phyloP scores from a whole-genome alignment of 2,329 filamentous ascomycete species.

The Alternaria rosae region DNA sequence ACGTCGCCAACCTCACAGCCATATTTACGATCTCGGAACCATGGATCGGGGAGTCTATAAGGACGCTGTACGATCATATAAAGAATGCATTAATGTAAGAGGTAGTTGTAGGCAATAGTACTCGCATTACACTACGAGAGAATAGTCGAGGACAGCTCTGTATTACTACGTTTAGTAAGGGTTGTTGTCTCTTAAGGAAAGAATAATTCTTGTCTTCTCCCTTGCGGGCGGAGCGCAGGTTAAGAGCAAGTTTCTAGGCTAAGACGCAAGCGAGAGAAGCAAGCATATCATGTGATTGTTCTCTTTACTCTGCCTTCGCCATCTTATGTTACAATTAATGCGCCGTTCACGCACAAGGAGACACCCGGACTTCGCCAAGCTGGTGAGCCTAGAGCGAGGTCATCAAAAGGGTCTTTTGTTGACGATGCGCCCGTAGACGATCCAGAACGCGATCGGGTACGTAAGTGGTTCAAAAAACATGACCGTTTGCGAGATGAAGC shows the following conservation, averaged over 20 bases:
- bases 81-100: not conserved
- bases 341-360: not conserved
- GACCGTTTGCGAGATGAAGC: too few relatives aligned
- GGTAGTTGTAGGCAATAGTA: not conserved
- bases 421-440: not conserved
- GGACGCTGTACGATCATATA: too few relatives aligned
- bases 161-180: not conserved
- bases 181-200: too few relatives aligned
- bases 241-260: too few relatives aligned
- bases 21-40: fast-evolving
- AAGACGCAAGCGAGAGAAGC: too few relatives aligned
- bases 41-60: not conserved
- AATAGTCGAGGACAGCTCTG: not conserved
- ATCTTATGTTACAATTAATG: too few relatives aligned
- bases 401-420: not conserved
- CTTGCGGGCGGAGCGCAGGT: too few relatives aligned
- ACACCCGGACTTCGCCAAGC: not conserved
- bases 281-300: too few relatives aligned
- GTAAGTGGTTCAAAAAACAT: too few relatives aligned
- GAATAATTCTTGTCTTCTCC: not conserved
- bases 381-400: not conserved
- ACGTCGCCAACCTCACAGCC: fast-evolving
- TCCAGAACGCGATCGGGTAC: not conserved
- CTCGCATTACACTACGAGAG: not conserved
- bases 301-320: too few relatives aligned